Evolutionary conservation across 495 filamentous ascomycete genomes (phyloP), one percentile per base, ranked within the genome.

Genomic region (Letharia columbiana): DNA sequence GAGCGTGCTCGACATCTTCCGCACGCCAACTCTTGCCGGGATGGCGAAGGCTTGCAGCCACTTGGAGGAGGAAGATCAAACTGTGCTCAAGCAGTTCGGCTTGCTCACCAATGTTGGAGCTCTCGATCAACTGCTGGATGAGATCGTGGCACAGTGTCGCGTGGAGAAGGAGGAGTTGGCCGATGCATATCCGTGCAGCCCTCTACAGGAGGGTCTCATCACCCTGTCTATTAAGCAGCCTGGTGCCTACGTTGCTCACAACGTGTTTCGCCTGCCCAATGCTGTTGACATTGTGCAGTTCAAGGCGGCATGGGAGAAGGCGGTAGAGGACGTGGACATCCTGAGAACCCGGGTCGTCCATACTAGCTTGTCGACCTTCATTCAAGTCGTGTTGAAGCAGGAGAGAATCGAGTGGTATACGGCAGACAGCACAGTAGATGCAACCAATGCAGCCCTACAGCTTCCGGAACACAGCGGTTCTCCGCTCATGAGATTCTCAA

Each of bases 121-220:
- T 5, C 50, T 73, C 1, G 70, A 74, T 6, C 68, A 69, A 5
- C 67, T 83, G 7, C 28, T 85, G 35, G 72, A 79, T 2, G 82
- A 85, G 31, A 72, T 82, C 17, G 72, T 75, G 17, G 41, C 71
- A 3, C 76, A 76, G 47, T 87, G 82, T 59, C 35, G 60, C 10
- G 67, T 86, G 13, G 60, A 73, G 1, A 72, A 72, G 15, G 73
- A 79, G 0, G 63, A 73, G 1, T 77, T 89, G 15, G 40, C 59
- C 0, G 81, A 91, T 72, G 72, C 86, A 0, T 91, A 89, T 66
- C 87, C 87, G 10, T 90, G 87, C 76, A 89, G 84, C 8, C 81
- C 88, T 15, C 75, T 90, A 1, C 89, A 92, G 73, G 88, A 89
- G 68, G 87, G 86, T 3, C 78, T 91, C 23, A 77, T 89, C 73